Conservation (phyloP, 139 green algal species). For the Volvox reticuliferus region DNA sequence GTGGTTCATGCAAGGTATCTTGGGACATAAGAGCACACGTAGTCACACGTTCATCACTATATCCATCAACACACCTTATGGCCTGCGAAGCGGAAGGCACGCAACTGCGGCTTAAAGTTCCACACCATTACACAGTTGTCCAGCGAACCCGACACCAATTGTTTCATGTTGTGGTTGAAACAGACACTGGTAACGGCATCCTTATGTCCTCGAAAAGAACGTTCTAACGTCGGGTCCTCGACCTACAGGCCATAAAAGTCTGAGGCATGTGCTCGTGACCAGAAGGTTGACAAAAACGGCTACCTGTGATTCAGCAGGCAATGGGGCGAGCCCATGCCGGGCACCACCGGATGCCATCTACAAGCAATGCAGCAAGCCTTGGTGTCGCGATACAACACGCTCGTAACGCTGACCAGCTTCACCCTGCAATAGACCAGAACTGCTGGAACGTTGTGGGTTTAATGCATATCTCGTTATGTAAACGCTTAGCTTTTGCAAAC, state of each 20-base stretch:
- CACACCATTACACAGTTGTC: constrained; percentile 91
- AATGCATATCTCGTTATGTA: too few species aligned
- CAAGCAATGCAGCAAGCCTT: too few species aligned
- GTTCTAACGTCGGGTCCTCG: constrained; percentile 86
- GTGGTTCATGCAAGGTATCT: too few species aligned
- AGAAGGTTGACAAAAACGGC: neutral
- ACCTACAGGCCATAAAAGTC: constrained; percentile 54
- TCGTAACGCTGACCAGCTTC: too few species aligned
- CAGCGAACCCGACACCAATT: constrained; percentile 84
- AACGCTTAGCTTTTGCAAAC: too few species aligned
- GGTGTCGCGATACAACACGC: too few species aligned
- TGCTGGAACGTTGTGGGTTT: too few species aligned
- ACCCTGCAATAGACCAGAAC: too few species aligned
- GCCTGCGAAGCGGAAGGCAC: constrained; percentile 85
- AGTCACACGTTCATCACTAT: too few species aligned
- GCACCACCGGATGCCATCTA: constrained; percentile 21
- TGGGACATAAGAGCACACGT: too few species aligned
- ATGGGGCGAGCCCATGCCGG: constrained; percentile 1
- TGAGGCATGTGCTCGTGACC: neutral
- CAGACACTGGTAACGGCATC: constrained; percentile 83
- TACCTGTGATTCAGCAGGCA: constrained; percentile 38
- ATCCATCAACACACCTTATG: constrained; percentile 74
- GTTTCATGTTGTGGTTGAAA: constrained; percentile 91
- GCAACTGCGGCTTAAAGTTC: constrained; percentile 92
- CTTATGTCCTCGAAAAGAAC: constrained; percentile 88